Conservation (phyloP, 2,329 filamentous ascomycete species). For the Colletotrichum viniferum region DNA sequence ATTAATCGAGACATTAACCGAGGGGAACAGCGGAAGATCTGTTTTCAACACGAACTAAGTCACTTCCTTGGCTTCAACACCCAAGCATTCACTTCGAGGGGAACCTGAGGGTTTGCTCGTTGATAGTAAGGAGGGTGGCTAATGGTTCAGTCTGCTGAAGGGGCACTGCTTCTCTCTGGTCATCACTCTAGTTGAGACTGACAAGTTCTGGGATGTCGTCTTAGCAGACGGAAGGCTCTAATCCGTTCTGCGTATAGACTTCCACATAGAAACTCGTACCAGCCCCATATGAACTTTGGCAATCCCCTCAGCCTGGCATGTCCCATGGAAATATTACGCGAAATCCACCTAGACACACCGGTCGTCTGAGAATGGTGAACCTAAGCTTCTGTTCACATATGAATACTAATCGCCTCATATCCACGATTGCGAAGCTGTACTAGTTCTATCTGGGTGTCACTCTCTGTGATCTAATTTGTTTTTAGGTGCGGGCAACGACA, state of each 20-base stretch:
- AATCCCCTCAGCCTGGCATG: not conserved
- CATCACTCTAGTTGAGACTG: not conserved
- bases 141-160: not conserved
- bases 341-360: not conserved
- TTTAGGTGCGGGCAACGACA: not conserved
- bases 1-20: too few relatives aligned
- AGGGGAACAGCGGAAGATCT: too few relatives aligned
- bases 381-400: too few relatives aligned
- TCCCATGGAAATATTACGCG: not conserved
- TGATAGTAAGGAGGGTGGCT: not conserved
- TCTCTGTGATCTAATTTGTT: not conserved
- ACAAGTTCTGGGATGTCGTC: not conserved
- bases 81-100: not conserved
- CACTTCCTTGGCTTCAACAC: too few relatives aligned
- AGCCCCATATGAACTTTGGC: not conserved
- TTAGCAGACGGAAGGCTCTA: not conserved
- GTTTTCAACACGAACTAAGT: too few relatives aligned
- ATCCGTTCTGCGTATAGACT: not conserved
- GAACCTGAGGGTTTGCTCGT: not conserved
- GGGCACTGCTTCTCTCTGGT: not conserved
- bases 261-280: accelerated
- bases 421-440: too few relatives aligned
- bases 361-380: not conserved
- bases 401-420: too few relatives aligned
- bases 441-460: too few relatives aligned